Percentiles rank a stretch among this genome's conserved stretches.
phyloP scores from a whole-genome alignment of 352 stramenopile genomes.

The Pseudoperonospora humuli region DNA sequence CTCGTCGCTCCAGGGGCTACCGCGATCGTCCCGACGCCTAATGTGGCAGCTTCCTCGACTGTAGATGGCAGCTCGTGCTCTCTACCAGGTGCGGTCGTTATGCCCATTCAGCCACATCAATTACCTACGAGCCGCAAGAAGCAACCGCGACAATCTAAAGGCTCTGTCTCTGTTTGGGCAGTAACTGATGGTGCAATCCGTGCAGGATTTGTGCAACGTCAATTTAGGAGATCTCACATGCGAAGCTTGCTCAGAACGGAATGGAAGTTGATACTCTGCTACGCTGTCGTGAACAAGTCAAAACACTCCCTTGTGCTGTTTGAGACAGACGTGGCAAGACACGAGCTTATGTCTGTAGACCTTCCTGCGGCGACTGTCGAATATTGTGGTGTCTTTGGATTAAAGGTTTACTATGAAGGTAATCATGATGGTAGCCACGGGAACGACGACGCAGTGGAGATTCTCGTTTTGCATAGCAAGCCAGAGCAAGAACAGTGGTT shows the following conservation, averaged over 20 bases:
- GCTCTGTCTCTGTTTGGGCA: constrained; percentile 25
- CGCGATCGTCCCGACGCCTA: constrained; percentile 3
- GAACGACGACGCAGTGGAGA: constrained; percentile 19
- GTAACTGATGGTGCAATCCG: constrained; percentile 30
- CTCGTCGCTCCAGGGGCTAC: constrained; percentile 34
- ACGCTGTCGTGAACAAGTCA: constrained; percentile 30
- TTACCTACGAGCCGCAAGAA: constrained; percentile 2
- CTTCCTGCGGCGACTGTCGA: constrained; percentile 26
- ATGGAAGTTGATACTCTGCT: constrained; percentile 12
- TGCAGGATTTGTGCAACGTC: constrained; percentile 22
- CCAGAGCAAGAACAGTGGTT: constrained; percentile 41
- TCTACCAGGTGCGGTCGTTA: constrained; percentile 7
- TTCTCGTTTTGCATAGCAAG: constrained; percentile 26
- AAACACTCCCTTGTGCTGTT: constrained; percentile 28
- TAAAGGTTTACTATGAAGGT: constrained; percentile 19
- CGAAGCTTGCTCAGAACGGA: constrained; percentile 6
- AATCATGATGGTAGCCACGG: background rate
- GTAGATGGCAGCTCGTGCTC: constrained; percentile 7
- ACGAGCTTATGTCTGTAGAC: constrained; percentile 13
- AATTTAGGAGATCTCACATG: constrained; percentile 2
- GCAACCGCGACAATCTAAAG: background rate
- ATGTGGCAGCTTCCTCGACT: constrained; percentile 8
- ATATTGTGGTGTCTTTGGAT: constrained; percentile 11
- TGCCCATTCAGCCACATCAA: constrained; percentile 4
- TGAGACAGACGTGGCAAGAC: constrained; percentile 23